Evolutionary conservation across 495 filamentous ascomycete genomes (phyloP).

Genomic region (Antarctomyces pellizariae): DNA sequence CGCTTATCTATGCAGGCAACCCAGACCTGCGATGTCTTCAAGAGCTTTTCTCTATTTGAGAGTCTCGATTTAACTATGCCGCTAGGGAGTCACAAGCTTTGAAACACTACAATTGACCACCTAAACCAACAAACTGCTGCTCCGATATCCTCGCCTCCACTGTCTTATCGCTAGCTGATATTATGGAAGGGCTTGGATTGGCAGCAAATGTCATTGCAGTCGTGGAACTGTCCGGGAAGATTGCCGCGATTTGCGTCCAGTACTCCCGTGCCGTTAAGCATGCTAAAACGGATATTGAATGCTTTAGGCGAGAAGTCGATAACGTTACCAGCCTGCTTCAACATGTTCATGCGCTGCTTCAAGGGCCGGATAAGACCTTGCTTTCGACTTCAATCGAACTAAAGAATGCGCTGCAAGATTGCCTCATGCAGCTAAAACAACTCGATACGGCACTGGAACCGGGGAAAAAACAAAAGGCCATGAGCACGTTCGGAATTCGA

Average conservation of each 20-base stretch:
- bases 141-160: constrained; percentile 3
- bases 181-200: constrained; percentile 12
- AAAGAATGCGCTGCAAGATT: constrained; percentile 10
- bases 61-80: too few relatives aligned
- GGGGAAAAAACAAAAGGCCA: constrained; percentile 7
- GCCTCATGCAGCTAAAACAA: constrained; percentile 11
- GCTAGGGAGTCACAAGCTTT: too few relatives aligned
- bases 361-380: constrained; percentile 3
- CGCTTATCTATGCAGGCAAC: too few relatives aligned
- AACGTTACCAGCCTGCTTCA: constrained; percentile 2
- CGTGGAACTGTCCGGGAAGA: constrained; percentile 14
- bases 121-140: constrained; percentile 1
- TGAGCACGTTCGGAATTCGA: constrained; percentile 15
- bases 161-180: constrained; percentile 1
- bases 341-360: constrained; percentile 2
- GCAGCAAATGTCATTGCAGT: constrained; percentile 17
- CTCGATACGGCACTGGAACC: constrained; percentile 16
- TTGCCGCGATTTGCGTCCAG: constrained; percentile 12
- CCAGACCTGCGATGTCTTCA: too few relatives aligned
- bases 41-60: too few relatives aligned
- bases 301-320: constrained; percentile 11
- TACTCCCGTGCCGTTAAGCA: constrained; percentile 15
- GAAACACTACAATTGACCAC: not conserved
- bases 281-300: constrained; percentile 16
- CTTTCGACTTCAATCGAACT: constrained; percentile 2